Conservation (phyloP, 2,329 filamentous ascomycete species). For the Neonectria hederae region DNA sequence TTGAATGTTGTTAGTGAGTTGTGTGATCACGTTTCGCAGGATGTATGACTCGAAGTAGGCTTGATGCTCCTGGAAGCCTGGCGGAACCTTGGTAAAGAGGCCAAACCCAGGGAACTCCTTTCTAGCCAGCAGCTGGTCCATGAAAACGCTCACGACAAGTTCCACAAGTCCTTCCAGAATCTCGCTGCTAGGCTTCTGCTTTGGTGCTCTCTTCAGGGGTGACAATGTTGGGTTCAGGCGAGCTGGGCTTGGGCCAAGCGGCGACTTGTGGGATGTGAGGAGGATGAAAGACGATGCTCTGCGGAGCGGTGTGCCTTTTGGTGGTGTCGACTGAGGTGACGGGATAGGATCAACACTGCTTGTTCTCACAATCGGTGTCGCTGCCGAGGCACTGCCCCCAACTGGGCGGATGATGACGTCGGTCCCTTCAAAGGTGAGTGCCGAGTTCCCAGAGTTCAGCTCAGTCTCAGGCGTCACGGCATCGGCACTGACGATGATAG, state of each 20-base stretch:
- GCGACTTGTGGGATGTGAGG: conserved; percentile 74
- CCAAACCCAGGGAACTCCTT: conserved; percentile 93
- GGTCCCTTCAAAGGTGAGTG: conserved; percentile 84
- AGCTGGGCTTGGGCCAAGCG: conserved; percentile 66
- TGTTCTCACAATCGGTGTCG: conserved; percentile 78
- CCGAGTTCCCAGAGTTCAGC: conserved; percentile 82
- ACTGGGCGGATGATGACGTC: conserved; percentile 85
- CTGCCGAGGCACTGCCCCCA: conserved; percentile 61
- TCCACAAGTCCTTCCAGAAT: conserved; percentile 81
- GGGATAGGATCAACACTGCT: conserved; percentile 64
- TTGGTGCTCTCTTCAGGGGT: conserved; percentile 55
- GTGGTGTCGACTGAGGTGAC: conserved; percentile 57
- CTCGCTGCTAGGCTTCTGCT: conserved; percentile 68
- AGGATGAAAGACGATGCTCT: conserved; percentile 93
- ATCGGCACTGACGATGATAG: conserved; percentile 87
- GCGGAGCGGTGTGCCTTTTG: conserved; percentile 70
- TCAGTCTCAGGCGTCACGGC: conserved; percentile 85
- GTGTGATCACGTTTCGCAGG: conserved; percentile 76
- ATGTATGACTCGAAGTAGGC: conserved; percentile 95
- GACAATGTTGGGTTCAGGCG: conserved; percentile 61
- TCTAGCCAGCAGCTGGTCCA: conserved; percentile 83
- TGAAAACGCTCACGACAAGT: conserved; percentile 80
- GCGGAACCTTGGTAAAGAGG: conserved; percentile 86
- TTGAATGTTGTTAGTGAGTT: conserved; percentile 75
- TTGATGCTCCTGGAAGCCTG: conserved; percentile 93